Base-by-base conservation (phyloP, 2,329 filamentous ascomycete species). In the Madurella fahalii region DNA sequence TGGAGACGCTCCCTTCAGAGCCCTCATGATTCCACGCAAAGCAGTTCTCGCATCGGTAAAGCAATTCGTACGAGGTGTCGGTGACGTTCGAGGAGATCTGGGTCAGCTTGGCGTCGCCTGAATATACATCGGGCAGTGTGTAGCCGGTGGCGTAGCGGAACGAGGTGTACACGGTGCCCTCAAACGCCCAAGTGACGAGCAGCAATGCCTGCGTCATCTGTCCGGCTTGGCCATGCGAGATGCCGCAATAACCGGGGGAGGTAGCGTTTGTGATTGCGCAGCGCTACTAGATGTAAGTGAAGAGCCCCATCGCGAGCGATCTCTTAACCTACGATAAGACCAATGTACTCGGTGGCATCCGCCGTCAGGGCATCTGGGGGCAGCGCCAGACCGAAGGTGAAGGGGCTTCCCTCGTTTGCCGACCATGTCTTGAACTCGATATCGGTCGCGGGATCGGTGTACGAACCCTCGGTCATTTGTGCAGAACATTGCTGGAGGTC, bases 1-100 rank as follows among this genome's bases (percentile, higher is more conserved):
- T 82, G 4, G 72, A 71, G 2, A 72, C 71, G 2, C 69, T 71
- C 0, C 72, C 72, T 1, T 68, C 70, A 37, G 71, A 69, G 3
- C 76, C 77, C 25, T 75, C 71, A 40, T 81, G 73, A 60, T 78
- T 69, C 77, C 80, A 84, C 1, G 72, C 63, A 18, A 82, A 71
- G 65, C 81, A 84, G 60, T 76, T 74, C 60, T 83, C 68, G 68
- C 85, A 89, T 45, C 82, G 77, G 71, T 86, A 89, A n/a, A 86
- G 77, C 46, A 87, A 65, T 44, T 79, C 79, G 67, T 81, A 89
- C 59, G 79, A 72, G 25, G 79, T 82, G 15, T 74, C 73, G 61
- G 79, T 85, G 53, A 86, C 72, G 25, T 71, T 76, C 13, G 79
- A 77, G 13, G 78, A 80, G 57, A 87, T 79, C 59, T 83, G 78